Percentiles rank a stretch among this genome's conserved stretches.
Evolutionary conservation across 768 basidiomycete genomes (phyloP).

Genomic region (Mycena floridula): DNA sequence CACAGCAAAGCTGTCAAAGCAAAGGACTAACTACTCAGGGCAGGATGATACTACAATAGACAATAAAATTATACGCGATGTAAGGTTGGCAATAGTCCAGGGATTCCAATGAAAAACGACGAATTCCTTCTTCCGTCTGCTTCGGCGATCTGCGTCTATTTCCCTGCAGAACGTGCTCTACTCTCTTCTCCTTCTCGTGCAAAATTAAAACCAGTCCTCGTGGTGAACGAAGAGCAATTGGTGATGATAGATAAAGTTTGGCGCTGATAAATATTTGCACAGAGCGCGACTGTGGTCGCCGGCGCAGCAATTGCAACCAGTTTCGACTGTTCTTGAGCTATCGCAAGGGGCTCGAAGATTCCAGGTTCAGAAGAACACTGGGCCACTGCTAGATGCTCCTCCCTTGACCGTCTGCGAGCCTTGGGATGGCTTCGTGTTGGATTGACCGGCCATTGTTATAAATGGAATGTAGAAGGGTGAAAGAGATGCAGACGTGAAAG

Average conservation of each 20-base stretch:
- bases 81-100: no score
- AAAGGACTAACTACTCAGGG: no score
- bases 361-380: slow-evolving; percentile 54
- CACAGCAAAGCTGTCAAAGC: no score
- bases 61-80: no score
- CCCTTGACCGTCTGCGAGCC: slow-evolving; percentile 37
- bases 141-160: slow-evolving; percentile 23
- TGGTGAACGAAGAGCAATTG: slow-evolving; percentile 9
- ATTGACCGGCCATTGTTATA: not conserved
- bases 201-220: slow-evolving; percentile 1
- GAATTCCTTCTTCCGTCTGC: slow-evolving; percentile 18
- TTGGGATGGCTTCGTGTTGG: slow-evolving; percentile 17
- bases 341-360: slow-evolving; percentile 9
- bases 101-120: no score
- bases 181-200: not conserved
- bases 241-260: slow-evolving; percentile 1
- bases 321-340: no score
- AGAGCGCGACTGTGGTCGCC: not conserved
- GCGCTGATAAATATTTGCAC: slow-evolving; percentile 5
- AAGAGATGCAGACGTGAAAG: not conserved
- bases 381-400: slow-evolving; percentile 42
- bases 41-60: no score
- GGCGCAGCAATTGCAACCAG: no score
- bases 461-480: not conserved
- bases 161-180: not conserved